Base-by-base conservation (phyloP, 106 monocot species). In the Iris macrosiphon region DNA sequence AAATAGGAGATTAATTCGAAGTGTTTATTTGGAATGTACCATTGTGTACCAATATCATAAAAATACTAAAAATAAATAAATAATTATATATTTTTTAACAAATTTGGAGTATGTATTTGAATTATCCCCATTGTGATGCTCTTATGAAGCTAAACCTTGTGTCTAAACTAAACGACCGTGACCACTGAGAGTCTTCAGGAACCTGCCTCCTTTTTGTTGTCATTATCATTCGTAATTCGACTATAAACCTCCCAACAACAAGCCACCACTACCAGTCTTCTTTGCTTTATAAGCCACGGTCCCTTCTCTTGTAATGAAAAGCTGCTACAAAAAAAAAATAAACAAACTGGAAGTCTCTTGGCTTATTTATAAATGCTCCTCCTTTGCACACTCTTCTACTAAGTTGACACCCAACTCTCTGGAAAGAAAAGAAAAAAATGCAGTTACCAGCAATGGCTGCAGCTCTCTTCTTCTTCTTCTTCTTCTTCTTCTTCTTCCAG, bases 351-450 rank as follows among this genome's bases (percentile, higher is more conserved):
- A 7, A 33, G 20, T 29, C 27, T 42, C 23, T 28, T 18, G 31
- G 33, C 14, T 44, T 69, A 60, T 69, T 60, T 69, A n/a, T n/a
- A n/a, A 69, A 60, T 59, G 28, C 59, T 24, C 12, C 42, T 38
- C 3, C 44, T 44, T 31, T 25, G 24, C 30, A 17, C 20, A 3
- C 46, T 33, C 37, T 45, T 24, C 20, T 20, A 38, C 6, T 18
- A 49, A 2, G 35, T 44, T 4, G 19, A 13, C 45, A 27, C 45
- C 42, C 40, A 40, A 32, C 32, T 39, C 4, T 49, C 31, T 37
- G 3, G 24, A 31, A 63, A 15, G 15, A 45, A 31, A 62, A 63
- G 22, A 18, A 66, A 19, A 38, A 7, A 21, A 55, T 55, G 55
- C 13, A 38, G 28, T 22, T 22, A 22, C 11, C 38, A 33, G 34